phyloP scores from a whole-genome alignment of 2,329 filamentous ascomycete genomes.

The Ophiostoma angusticollis region DNA sequence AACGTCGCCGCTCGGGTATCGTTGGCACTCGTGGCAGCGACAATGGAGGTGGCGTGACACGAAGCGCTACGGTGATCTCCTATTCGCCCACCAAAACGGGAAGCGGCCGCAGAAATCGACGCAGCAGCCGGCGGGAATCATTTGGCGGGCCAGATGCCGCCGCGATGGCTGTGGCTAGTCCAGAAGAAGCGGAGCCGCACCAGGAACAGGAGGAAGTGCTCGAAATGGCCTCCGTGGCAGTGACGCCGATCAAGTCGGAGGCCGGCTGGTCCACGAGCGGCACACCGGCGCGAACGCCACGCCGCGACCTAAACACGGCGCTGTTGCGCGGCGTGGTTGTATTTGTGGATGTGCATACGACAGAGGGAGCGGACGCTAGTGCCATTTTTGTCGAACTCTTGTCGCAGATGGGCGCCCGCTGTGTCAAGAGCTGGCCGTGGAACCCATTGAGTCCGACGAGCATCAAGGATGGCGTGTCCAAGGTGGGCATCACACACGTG shows the following conservation, averaged over 20 bases:
- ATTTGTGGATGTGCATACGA: constrained; percentile 73
- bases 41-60: constrained; percentile 22
- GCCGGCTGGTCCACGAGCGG: constrained; percentile 38
- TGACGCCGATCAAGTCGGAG: constrained; percentile 36
- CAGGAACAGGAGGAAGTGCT: constrained; percentile 9
- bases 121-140: constrained; percentile 16
- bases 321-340: constrained; percentile 61
- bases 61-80: constrained; percentile 40
- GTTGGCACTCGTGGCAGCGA: not conserved
- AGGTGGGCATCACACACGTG: constrained; percentile 73
- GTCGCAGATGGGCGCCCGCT: constrained; percentile 67
- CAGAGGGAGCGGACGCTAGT: constrained; percentile 67
- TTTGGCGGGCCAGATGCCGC: constrained; percentile 3
- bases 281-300: constrained; percentile 44
- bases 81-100: constrained; percentile 36
- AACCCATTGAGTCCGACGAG: constrained; percentile 34
- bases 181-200: constrained; percentile 11
- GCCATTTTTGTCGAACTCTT: constrained; percentile 66
- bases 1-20: constrained; percentile 24
- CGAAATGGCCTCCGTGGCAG: constrained; percentile 17
- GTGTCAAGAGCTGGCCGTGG: constrained; percentile 66
- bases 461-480: constrained; percentile 25
- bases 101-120: constrained; percentile 8
- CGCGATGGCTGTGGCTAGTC: constrained; percentile 10
- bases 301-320: constrained; percentile 36